A percentile compares a stretch with the other conserved stretches of the same genome.
Evolutionary conservation across 139 green algal species (phyloP).

Genomic region (Chlamydomonas applanata): DNA sequence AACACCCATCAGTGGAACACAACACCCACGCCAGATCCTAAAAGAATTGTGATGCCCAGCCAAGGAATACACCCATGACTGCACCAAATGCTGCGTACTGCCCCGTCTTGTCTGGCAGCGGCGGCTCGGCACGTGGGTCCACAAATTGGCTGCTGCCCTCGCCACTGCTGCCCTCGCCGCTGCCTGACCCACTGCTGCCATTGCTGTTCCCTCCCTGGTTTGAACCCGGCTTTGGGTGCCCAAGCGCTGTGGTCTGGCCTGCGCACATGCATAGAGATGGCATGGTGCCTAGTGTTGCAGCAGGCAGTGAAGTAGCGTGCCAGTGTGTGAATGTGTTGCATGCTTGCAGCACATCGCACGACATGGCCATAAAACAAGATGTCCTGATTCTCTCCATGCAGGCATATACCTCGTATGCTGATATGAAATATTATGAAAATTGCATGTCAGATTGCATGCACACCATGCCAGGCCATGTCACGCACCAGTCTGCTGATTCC

Average conservation of each 20-base stretch:
- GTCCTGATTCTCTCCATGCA: not conserved
- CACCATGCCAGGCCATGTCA: no score
- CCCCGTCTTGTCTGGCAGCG: constrained; percentile 33
- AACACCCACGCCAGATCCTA: constrained; percentile 13
- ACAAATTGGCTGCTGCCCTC: not conserved
- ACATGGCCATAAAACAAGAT: not conserved
- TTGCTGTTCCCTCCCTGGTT: not conserved
- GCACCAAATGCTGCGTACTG: constrained; percentile 29
- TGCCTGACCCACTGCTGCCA: no score
- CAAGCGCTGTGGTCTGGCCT: constrained; percentile 38
- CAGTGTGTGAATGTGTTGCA: no score
- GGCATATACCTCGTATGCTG: not conserved
- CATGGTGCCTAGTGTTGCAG: no score
- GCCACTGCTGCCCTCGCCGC: not conserved
- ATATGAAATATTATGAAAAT: no score
- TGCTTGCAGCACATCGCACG: constrained; percentile 1
- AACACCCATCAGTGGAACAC: no score
- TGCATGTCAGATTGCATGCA: no score
- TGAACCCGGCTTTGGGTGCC: constrained; percentile 22
- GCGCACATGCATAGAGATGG: not conserved
- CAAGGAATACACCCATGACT: constrained; percentile 25
- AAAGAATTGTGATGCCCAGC: constrained; percentile 42
- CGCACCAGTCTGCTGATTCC: constrained; percentile 36
- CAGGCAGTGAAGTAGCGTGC: no score
- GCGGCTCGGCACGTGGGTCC: constrained; percentile 23